Evolutionary conservation across 495 filamentous ascomycete species (phyloP).

Genomic region (Margaritispora aquatica): DNA sequence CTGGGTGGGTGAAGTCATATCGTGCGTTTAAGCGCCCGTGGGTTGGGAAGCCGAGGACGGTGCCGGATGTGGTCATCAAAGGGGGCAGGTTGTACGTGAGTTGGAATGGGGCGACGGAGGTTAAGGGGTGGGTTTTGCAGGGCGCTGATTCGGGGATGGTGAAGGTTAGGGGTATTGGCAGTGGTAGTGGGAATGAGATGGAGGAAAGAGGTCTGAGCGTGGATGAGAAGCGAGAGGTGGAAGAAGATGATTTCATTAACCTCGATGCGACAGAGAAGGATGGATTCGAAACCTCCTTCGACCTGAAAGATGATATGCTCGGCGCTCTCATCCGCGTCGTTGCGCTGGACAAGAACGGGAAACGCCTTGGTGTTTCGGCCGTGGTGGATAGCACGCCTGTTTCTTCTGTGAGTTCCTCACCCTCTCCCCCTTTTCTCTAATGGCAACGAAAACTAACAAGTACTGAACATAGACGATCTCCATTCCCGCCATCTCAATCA

Average conservation of each 20-base stretch:
- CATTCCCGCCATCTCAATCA: background rate
- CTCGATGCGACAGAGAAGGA: background rate
- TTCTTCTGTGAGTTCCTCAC: background rate
- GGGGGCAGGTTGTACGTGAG: background rate
- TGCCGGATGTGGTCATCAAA: background rate
- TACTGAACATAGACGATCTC: too few species aligned
- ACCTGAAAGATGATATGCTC: background rate
- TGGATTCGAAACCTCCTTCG: background rate
- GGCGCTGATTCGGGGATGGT: too few species aligned
- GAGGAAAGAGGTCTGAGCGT: too few species aligned
- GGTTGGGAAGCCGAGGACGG: background rate
- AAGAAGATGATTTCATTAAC: background rate
- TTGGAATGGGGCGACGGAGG: constrained; percentile 4
- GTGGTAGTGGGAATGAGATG: too few species aligned
- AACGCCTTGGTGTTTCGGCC: background rate
- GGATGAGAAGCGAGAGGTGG: background rate
- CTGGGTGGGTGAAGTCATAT: background rate
- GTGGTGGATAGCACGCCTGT: background rate
- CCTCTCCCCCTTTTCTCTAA: background rate
- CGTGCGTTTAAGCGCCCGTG: background rate
- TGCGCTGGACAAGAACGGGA: background rate
- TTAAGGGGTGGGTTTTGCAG: background rate
- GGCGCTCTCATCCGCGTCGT: background rate
- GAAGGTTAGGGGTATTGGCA: too few species aligned
- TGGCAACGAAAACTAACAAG: background rate